Base-by-base conservation (phyloP, 2,329 filamentous ascomycete genomes). In the Aspergillus glaucus region DNA sequence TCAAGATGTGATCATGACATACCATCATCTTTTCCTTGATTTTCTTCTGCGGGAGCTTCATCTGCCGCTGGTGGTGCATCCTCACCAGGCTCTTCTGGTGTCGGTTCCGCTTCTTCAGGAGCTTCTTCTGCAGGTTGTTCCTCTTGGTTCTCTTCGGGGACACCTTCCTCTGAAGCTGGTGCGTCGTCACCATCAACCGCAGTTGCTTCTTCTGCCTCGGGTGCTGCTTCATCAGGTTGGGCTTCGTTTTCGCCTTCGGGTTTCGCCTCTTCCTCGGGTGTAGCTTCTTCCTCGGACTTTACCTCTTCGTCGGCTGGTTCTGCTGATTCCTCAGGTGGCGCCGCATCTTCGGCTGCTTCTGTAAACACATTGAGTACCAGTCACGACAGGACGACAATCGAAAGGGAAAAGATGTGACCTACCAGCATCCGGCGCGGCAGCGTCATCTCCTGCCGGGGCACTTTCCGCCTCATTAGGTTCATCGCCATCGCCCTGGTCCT, bases 401-500 rank as follows among this genome's bases (percentile, higher is more conserved):
- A 48, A 40, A 66, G 62, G 52, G 58, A 51, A 49, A 57, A 21
- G 9, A 21, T 6, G 4, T 19, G 9, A 19, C 17, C 12, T 3
- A 21, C 15, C 37, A 12, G 10, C 17, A 40, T 19, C 37, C 15
- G 15, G 5, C 10, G 15, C 37, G 17, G 15, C 22, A 28, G 8
- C 41, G 2, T 14, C 41, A 15, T n/a, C 41, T 22, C 26, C 41
- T 12, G 41, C 41, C n/a, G 41, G 51, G 43, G 61, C 45, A 49
- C 50, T 53, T 52, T 46, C 55, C 37, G 62, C 50, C 34, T 2
- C 26, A 5, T 30, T 30, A 30, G 51, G 46, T 22, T 45, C 51
- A 44, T 62, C 54, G 22, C 57, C 58, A 55, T 64, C 63, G 55
- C 64, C 63, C 59, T 70, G 65, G 55, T 65, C 61, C 56, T 71